Conservation (phyloP, 2,329 filamentous ascomycete species). For the Trichoderma sp. region DNA sequence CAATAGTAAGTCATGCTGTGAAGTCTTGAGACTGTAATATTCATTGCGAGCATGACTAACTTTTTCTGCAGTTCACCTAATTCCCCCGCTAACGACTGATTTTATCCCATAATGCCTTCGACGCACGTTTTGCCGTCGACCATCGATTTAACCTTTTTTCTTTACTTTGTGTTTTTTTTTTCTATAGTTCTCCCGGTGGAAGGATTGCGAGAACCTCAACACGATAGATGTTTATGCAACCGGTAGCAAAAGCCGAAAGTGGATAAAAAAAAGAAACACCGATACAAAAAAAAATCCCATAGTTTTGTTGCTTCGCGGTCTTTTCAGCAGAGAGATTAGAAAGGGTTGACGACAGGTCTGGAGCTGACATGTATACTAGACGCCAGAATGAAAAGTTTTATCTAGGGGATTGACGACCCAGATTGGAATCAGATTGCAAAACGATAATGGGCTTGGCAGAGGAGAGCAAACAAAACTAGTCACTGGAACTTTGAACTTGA, state of each 20-base stretch:
- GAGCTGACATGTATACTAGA: slow-evolving; percentile 24
- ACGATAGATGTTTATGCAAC: slow-evolving; percentile 29
- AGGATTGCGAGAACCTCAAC: slow-evolving; percentile 20
- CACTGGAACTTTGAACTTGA: neutral
- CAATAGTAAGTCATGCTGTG: slow-evolving; percentile 35
- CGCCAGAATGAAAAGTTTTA: slow-evolving; percentile 16
- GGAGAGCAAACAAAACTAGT: slow-evolving; percentile 6
- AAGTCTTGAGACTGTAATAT: neutral
- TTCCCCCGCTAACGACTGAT: slow-evolving; percentile 42
- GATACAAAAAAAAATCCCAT: slow-evolving; percentile 5
- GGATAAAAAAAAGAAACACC: slow-evolving; percentile 10
- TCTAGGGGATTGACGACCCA: slow-evolving; percentile 14
- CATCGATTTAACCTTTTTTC: slow-evolving; percentile 23
- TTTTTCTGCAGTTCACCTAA: slow-evolving; percentile 40
- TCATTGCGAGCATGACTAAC: slow-evolving; percentile 21
- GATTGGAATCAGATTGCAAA: slow-evolving; percentile 20
- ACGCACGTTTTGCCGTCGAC: slow-evolving; percentile 32
- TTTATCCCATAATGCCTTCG: slow-evolving; percentile 34
- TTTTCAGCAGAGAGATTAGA: neutral
- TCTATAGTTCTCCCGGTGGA: slow-evolving; percentile 20
- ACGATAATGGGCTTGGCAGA: neutral
- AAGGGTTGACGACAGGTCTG: slow-evolving; percentile 3
- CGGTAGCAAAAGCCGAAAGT: slow-evolving; percentile 14
- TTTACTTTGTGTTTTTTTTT: slow-evolving; percentile 23
- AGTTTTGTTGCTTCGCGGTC: slow-evolving; percentile 2